Percentiles rank a stretch among this genome's conserved stretches.
Evolutionary conservation across 2,329 filamentous ascomycete genomes (phyloP).

Genomic region (Xylaria digitata): DNA sequence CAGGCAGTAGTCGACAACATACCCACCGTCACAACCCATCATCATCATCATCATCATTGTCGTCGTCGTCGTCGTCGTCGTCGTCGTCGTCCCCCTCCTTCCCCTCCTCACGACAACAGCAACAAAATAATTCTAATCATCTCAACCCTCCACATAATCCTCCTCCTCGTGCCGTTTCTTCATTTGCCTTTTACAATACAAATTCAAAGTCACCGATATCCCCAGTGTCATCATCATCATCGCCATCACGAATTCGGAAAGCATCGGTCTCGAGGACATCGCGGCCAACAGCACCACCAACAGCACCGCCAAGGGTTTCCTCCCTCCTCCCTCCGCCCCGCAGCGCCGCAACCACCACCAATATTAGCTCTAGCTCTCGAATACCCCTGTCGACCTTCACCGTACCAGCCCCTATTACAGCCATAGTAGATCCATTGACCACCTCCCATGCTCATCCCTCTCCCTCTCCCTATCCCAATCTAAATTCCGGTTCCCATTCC

Average conservation of each 20-base stretch:
- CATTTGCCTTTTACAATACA: conserved; percentile 22
- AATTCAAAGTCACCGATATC: conserved; percentile 2
- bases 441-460: not conserved
- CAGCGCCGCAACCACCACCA: conserved; percentile 30
- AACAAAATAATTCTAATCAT: not conserved
- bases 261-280: conserved; percentile 6
- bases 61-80: not conserved
- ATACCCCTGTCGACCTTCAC: conserved; percentile 30
- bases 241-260: conserved; percentile 6
- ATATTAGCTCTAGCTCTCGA: conserved; percentile 18
- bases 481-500: conserved; percentile 17
- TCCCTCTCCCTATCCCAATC: conserved; percentile 6
- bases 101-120: not conserved
- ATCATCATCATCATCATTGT: conserved; percentile 2
- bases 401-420: conserved; percentile 31
- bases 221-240: not conserved
- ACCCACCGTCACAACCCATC: conserved; percentile 13
- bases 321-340: conserved; percentile 39
- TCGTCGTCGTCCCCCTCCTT: not conserved
- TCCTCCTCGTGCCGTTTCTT: conserved; percentile 31
- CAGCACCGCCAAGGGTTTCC: conserved; percentile 37
- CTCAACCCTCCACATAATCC: not conserved
- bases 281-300: conserved; percentile 28
- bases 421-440: not conserved
- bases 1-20: not conserved